Evolutionary conservation across 2,329 filamentous ascomycete species (phyloP), one percentile per base, ranked within the genome.

Genomic region (Magnaporthiopsis incrustans): DNA sequence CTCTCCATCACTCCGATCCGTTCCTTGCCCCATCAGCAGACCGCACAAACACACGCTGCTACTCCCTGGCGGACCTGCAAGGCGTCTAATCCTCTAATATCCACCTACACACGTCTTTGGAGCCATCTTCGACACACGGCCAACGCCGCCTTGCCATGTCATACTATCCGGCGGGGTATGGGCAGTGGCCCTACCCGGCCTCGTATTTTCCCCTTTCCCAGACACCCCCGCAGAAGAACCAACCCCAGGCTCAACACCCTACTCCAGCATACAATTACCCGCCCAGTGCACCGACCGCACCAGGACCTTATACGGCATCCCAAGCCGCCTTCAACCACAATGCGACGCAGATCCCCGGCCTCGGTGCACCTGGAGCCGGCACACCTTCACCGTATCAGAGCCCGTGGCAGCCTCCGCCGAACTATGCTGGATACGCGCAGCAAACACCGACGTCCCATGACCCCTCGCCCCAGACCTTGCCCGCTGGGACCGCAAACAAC

Each of bases 271-370:
- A 71, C 65, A 60, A 68, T 53, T 71, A 71, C 64, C 68, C 66
- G 50, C 66, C 66, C 30, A 14, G 60, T 26, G 61, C 26, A 58
- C 59, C 50, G 22, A n/a, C 11, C 25, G 11, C 53, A 25, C 32
- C 53, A 50, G 64, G 62, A 60, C 73, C 74, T 64, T 74, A 72
- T 50, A 66, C 67, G 14, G 65, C 69, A 12, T 66, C 73, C 12
- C 75, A 78, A 60, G 72, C 67, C 50, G 74, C 77, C 1, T 79
- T 73, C 64, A 69, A 74, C 25, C 73, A 76, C 63, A 80, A 79
- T 66, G 70, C 74, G 2, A 73, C 65, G 25, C 72, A 68, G 22
- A 77, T 77, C n/a, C 73, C 77, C 26, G 77, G 76, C 6, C 69
- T 79, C n/a, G 75, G 76, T 32, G 57, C 14, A 2, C 32, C 61